Conservation (phyloP, 2,329 filamentous ascomycete genomes). For the Onygena corvina region DNA sequence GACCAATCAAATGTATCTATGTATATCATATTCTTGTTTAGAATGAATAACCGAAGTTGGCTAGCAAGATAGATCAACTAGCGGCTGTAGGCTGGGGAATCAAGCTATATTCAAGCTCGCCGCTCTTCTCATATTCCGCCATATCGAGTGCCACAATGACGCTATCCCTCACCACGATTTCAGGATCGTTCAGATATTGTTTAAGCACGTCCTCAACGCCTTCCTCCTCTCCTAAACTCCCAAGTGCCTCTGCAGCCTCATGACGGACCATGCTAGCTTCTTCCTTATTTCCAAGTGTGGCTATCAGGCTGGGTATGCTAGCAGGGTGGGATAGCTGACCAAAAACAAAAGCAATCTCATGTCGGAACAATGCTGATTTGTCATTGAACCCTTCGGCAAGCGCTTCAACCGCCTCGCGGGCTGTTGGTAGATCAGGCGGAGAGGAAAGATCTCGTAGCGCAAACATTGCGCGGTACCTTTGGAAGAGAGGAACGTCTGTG, state of each 20-base stretch:
- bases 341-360: conserved; percentile 97
- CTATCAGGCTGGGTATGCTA: conserved; percentile 81
- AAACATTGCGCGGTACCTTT: conserved; percentile 96
- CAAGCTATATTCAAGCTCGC: conserved; percentile 80
- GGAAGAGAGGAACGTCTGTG: conserved; percentile 66
- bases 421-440: conserved; percentile 79
- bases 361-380: conserved; percentile 81
- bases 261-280: conserved; percentile 96
- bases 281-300: conserved; percentile 60
- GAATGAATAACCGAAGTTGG: not conserved
- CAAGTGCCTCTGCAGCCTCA: conserved; percentile 90
- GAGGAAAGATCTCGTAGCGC: conserved; percentile 88
- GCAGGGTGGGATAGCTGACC: conserved; percentile 91
- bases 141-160: conserved; percentile 93
- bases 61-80: conserved; percentile 12
- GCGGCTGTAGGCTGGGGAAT: conserved; percentile 50
- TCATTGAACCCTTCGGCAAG: conserved; percentile 78
- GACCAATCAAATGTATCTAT: not conserved
- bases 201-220: conserved; percentile 80
- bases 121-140: conserved; percentile 89
- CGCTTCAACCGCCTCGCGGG: conserved; percentile 72
- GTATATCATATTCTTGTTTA: not conserved
- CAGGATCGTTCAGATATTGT: conserved; percentile 75
- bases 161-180: conserved; percentile 88
- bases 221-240: conserved; percentile 83